Evolutionary conservation across 1,139 yeast genomes (phyloP), one percentile per base, ranked within the genome.

Genomic region (Geotrichum bryndzae): DNA sequence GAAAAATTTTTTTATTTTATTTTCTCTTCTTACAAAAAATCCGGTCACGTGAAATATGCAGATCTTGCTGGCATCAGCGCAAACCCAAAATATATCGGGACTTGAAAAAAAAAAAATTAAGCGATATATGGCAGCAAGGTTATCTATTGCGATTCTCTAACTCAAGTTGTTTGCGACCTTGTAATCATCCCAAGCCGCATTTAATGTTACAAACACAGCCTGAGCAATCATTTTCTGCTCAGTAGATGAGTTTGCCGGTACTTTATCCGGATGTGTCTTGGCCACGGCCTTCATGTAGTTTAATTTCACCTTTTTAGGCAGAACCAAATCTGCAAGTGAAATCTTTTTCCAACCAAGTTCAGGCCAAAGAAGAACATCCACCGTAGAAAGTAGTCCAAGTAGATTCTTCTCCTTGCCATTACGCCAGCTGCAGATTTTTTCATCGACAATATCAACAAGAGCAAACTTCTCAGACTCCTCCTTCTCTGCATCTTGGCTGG

Each of bases 201-300:
- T 92, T 66, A 95, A 78, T 0, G 85, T 80, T 54, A 91, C 88
- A 70, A 95, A 95, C 0, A 94, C 95, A 10, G 86, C 85, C 69
- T 91, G 94, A 41, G 98, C 95, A 59, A 92, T 79, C 87, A 92
- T 83, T 72, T 87, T 87, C 64, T 84, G 84, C 68, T 90, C 94
- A n/a, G 84, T 77, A 8, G 85, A 75, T 1, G 84, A 81, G 27
- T 70, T 68, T 45, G 79, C 77, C 3, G 84, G 79, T 51, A 91
- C 77, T 73, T 95, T 95, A 73, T 95, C 99, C 0, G 99, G 99
- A 72, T 95, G 99, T 5, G 95, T 90, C 67, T 87, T 84, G 45
- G 96, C 86, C 53, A 91, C 95, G 0, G 97, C 98, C 73, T 90
- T 94, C 92, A 95, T 83, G 74, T 94, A 95, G 45, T 80, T 80